Evolutionary conservation across 2,329 filamentous ascomycete genomes (phyloP), one percentile per base, ranked within the genome.

Genomic region (Blastomyces gilchristii): DNA sequence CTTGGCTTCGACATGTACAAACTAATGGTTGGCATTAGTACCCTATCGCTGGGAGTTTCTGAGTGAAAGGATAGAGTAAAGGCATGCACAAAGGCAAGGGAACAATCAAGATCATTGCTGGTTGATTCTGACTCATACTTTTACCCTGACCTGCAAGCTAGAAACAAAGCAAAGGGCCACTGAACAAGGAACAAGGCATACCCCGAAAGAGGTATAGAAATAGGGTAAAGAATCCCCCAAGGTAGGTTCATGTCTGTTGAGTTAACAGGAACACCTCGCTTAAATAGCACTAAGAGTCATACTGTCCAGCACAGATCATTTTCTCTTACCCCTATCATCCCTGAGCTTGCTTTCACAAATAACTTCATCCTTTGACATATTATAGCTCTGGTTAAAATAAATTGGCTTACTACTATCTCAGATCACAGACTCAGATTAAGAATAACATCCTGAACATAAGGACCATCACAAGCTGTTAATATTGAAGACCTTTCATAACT

Each of bases 201-300:
- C 31, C 6, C 22, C 8, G 37, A 58, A 58, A 43, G 34, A 28
- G 34, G 14, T 25, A 12, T 39, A 43, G 37, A 54, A 18, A 39
- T 39, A 37, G 31, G 18, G 31, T 25, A 56, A 56, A 56, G 31
- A n/a, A 56, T 9, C 31, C 16, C 31, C 22, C 14, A 58, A 37
- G n/a, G 1, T 7, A 25, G 37, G 22, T 18, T 12, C 18, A 37
- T 28, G 54, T 58, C 34, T 18, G 14, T 25, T 37, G 16, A 58
- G 18, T 58, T 11, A 58, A 59, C 58, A 59, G 37, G 12, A 59
- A 49, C 58, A 59, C 58, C 41, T 59, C 58, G 58, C 58, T 59
- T 59, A 59, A 49, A 59, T 49, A 16, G 43, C 28, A 16, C 58
- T 59, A 49, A 34, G 18, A 14, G 14, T 37, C 31, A 16, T 49